These are phyloP conservation scores for Bacterosira constricta DNA, from an alignment of 108 stramenopile genomes.

Conservation along the genomic window DNA sequence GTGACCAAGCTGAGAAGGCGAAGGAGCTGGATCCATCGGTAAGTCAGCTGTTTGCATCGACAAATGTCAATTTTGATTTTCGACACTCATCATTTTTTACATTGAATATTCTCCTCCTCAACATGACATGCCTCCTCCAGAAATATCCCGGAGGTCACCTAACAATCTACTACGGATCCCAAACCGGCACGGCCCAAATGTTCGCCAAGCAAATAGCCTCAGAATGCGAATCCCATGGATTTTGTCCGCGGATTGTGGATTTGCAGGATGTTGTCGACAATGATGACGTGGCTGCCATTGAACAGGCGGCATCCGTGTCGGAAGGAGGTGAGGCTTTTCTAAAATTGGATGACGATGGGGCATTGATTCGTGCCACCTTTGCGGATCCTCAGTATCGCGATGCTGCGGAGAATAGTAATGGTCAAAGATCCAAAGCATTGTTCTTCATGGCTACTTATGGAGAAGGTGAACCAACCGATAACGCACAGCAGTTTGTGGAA, in stretches of 20 bases:
- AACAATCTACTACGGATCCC: conserved; percentile 92
- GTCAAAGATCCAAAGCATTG: conserved; percentile 58
- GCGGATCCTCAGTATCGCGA: conserved; percentile 35
- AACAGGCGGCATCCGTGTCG: too few relatives aligned
- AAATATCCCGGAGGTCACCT: conserved; percentile 83
- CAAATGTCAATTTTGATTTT: too few relatives aligned
- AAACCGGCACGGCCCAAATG: conserved; percentile 98
- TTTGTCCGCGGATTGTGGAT: conserved; percentile 79
- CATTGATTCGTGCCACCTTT: conserved; percentile 35
- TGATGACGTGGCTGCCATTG: conserved; percentile 20
- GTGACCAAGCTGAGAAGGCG: too few relatives aligned
- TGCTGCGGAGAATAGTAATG: conserved; percentile 52
- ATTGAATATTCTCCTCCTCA: not conserved
- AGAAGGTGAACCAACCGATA: conserved; percentile 99
- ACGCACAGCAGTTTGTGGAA: conserved; percentile 82
- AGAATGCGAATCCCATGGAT: conserved; percentile 84
- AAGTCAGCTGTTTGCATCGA: too few relatives aligned
- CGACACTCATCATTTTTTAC: too few relatives aligned
- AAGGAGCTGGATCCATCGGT: conserved; percentile 4
- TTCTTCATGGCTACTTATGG: conserved; percentile 98
- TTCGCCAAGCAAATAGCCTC: conserved; percentile 88
- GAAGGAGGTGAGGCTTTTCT: too few relatives aligned
- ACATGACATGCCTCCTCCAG: not conserved
- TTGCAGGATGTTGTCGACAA: conserved; percentile 87
- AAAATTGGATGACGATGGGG: conserved; percentile 13